Percentiles rank a stretch among this genome's conserved stretches.
Evolutionary conservation across 2,329 filamentous ascomycete genomes (phyloP).

Genomic region (Botryosphaeria dothidea): DNA sequence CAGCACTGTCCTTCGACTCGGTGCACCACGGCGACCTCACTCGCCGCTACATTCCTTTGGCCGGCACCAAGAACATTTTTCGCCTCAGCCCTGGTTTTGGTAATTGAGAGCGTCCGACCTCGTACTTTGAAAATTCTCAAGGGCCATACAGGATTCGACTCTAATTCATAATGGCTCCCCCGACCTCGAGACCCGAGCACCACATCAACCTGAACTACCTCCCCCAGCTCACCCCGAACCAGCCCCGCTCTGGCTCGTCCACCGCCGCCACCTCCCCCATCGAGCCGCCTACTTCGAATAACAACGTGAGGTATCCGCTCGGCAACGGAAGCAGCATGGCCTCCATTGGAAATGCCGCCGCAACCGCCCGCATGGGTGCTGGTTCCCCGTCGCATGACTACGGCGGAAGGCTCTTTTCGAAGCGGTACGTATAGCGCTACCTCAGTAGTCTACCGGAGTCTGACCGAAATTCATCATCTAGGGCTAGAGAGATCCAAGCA

Average conservation of each 20-base stretch:
- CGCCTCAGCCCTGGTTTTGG: constrained; percentile 40
- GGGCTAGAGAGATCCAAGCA: constrained; percentile 93
- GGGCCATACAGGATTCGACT: constrained; percentile 22
- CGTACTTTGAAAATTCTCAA: constrained; percentile 15
- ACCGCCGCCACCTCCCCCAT: constrained; percentile 78
- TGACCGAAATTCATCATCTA: constrained; percentile 39
- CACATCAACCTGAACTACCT: constrained; percentile 84
- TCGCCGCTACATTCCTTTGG: constrained; percentile 43
- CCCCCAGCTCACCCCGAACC: constrained; percentile 64
- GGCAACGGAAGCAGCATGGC: constrained; percentile 65
- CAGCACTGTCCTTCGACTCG: constrained; percentile 13
- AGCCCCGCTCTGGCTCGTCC: constrained; percentile 75
- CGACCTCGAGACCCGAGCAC: constrained; percentile 70
- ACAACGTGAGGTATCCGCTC: constrained; percentile 68
- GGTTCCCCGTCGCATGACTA: constrained; percentile 96
- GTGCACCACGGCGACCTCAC: constrained; percentile 29
- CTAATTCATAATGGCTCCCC: constrained; percentile 92
- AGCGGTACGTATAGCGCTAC: constrained; percentile 68
- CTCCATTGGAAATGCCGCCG: constrained; percentile 51
- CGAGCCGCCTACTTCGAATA: constrained; percentile 65
- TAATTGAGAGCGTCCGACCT: constrained; percentile 32
- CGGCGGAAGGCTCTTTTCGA: constrained; percentile 77
- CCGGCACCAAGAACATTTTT: constrained; percentile 39
- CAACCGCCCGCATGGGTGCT: constrained; percentile 73
- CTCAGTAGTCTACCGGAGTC: neutral